Base-by-base conservation (phyloP, 2,329 filamentous ascomycete genomes). In the Aureobasidium subglaciale region DNA sequence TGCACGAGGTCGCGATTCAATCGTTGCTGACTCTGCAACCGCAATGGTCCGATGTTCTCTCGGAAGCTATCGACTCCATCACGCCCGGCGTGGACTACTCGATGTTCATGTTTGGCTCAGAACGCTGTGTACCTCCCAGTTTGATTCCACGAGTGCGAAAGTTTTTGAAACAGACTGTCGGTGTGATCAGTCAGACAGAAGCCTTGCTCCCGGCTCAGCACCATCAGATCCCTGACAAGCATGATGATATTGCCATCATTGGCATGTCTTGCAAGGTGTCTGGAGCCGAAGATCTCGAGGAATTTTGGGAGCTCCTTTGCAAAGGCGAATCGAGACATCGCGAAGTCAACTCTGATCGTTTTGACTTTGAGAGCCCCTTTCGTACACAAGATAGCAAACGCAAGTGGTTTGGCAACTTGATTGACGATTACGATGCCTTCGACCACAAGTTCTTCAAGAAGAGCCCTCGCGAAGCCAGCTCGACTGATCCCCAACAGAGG, bases 281-380 rank as follows among this genome's bases (percentile, higher is more conserved):
- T 3, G 52, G 52, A 10, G 38, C 52, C 11, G 52, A 45, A 20
- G 52, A 37, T n/a, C 5, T 45, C 5, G 20, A 55, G 3, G 52
- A 55, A 16, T 55, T 55, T 13, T 65, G 63, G 27, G 62, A 61
- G 35, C 35, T 30, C 9, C 60, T 41, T 61, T 30, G 59, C 10
- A 37, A 52, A 0, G 65, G 64, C 4, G 3, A 60, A 22, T 66
- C 65, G 0, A 59, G 63, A 34, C 63, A 65, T 34, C 24, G 25
- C 0, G 58, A 63, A 38, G 49, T 68, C 22, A 60, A 63, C 0
- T 15, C 35, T 1, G 58, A 60, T 1, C 59, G 64, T 41, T 63
- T 63, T 20, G 42, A 38, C n/a, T 55, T 63, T 16, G 57, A 60
- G 3, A 57, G 42, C 13, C 15, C 20, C 4, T 59, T 42, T 37